Base-by-base conservation (phyloP, 2,329 filamentous ascomycete species). In the Acarospora socialis region DNA sequence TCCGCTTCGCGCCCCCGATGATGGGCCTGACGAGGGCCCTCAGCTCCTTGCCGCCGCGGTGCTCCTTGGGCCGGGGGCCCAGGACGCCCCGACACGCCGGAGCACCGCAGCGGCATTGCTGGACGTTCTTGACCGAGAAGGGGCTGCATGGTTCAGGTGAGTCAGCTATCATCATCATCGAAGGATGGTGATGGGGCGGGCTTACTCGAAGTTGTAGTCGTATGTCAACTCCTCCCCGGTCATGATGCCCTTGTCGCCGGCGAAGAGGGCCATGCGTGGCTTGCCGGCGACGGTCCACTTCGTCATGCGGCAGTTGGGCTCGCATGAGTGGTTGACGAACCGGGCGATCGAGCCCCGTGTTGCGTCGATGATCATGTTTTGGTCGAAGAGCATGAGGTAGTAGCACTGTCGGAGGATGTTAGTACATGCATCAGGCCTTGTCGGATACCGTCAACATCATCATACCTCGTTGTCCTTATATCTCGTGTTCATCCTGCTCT, bases 311-410 rank as follows among this genome's bases (percentile, higher is more conserved):
- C 87, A 95, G 52, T 98, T 98, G 3, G 90, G 90, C 35, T 81
- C 78, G 58, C 90, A 98, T 12, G 84, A 93, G 55, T 98, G 90
- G 52, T 98, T 98, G 53, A 98, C 86, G 54, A 98, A 98, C 34
- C 90, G 80, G 48, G 90, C 87, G 56, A 95, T 92, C 43, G 82
- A 92, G 47, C 90, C 90, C 34, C 82, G 83, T 17, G 86, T 94
- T 20, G 87, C 90, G 60, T 98, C 90, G 43, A 98, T 92, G 47
- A 95, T 92, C 75, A 95, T 90, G 55, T 92, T 90, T 55, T 94
- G 84, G 51, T 95, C 86, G 52, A 95, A 94, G 34, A 83, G 84
- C 90, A 98, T 98, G 30, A 98, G 65, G 55, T 98, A 98, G 56
- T 93, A 95, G 57, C 84, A 93, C 81, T 93, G 47, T n/a, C n/a